Evolutionary conservation across 805 yeast genomes (phyloP), one percentile per base, ranked within the genome.

Genomic region (Phaffomyces thermotolerans): DNA sequence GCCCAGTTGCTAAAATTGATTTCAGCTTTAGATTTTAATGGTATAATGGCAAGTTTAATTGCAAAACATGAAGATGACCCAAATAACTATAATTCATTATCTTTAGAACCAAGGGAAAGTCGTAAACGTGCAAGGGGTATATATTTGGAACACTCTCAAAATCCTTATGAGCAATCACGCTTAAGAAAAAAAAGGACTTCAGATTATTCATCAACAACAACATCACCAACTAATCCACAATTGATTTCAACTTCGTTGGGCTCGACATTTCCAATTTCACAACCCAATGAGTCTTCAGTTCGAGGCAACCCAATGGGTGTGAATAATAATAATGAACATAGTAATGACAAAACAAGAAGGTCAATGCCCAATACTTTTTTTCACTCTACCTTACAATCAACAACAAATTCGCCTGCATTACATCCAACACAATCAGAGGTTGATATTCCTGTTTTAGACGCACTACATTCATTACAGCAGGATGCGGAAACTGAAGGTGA

Each of bases 1-100:
- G 86, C 83, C 0, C 95, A 84, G 53, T 61, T 84, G 24, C 63
- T 84, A 45, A 80, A 79, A 49, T 65, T 84, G 45, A 73, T 84
- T 56, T 68, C 76, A 29, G 75, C 84, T 13, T 61, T 84, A 38
- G 89, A 84, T 57, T 81, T 83, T 59, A 78, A 79, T 60, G 81
- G 81, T 6, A 70, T 76, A 9, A 79, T 83, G 82, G 59, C 62
- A 24, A 75, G 71, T 20, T 65, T 84, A 36, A 67, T 82, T 5
- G 57, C 60, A 6, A 79, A 77, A 52, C 85, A 81, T 57, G 76
- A 76, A 36, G 84, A 78, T 49, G 42, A 39, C 4, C 20, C 41
- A 23, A 29, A 8, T 27, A 14, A 20, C 5, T 20, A 20, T 20
- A 20, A 20, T 14, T 7, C 7, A 8, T 9, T 9, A 18, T 7